Evolutionary conservation across 148 eudicot genomes (phyloP).

Genomic region (Mesembryanthemum crystallinum): DNA sequence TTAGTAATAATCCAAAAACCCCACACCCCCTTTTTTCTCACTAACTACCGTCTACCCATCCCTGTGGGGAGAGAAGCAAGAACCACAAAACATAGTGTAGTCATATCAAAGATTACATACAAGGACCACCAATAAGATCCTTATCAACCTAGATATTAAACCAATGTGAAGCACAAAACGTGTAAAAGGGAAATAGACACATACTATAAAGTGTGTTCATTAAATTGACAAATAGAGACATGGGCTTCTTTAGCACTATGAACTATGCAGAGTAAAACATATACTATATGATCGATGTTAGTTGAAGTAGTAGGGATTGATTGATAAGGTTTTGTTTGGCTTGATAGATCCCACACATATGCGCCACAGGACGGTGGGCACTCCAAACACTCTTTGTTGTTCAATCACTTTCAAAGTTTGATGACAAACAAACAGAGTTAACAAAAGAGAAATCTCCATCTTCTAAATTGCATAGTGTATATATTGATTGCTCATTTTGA

Average conservation of each 20-base stretch:
- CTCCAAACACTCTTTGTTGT: not conserved
- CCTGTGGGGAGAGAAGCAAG: not conserved
- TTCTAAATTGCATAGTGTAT: no score
- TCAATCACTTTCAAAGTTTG: not conserved
- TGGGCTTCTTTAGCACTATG: not conserved
- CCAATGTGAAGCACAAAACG: conserved; percentile 8
- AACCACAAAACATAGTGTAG: not conserved
- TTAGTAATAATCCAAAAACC: no score
- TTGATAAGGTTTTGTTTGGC: conserved; percentile 18
- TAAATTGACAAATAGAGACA: not conserved
- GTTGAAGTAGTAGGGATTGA: no score
- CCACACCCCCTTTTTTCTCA: not conserved
- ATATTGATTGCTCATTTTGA: no score
- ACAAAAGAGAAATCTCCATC: not conserved
- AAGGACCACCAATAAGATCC: conserved; percentile 6
- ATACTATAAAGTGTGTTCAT: not conserved
- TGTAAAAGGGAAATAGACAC: not conserved
- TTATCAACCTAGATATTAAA: not conserved
- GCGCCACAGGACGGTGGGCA: conserved; percentile 11
- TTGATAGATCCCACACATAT: not conserved
- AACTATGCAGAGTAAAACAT: no score
- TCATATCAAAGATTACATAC: not conserved
- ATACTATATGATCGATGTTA: not conserved
- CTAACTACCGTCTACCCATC: not conserved
- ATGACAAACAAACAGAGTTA: not conserved